Percentiles rank a stretch among this genome's conserved stretches.
phyloP scores from a whole-genome alignment of 305 asterid genomes.

The Euphrasia arctica region DNA sequence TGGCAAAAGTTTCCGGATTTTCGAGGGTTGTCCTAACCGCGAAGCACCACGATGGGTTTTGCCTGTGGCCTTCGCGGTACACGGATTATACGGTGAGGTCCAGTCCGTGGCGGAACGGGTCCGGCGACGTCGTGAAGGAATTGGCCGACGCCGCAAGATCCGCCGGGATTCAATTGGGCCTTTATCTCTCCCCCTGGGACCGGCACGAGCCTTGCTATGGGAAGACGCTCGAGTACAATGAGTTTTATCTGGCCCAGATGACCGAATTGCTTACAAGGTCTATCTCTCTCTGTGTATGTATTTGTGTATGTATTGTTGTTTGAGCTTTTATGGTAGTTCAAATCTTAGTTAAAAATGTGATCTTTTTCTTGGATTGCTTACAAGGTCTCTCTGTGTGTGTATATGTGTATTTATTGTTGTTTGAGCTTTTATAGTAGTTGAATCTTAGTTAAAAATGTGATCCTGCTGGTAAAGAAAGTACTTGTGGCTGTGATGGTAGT shows the following conservation, averaged over 20 bases:
- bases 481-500: conserved; percentile 4
- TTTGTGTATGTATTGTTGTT: not conserved
- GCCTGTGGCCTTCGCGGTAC: conserved; percentile 87
- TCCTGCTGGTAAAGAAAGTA: not conserved
- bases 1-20: conserved; percentile 72
- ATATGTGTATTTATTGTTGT: not conserved
- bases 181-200: conserved; percentile 99
- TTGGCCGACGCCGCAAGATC: conserved; percentile 61
- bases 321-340: no score
- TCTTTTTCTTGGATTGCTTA: no score
- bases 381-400: not conserved
- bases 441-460: conserved; percentile 10
- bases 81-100: conserved; percentile 85
- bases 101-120: conserved; percentile 80
- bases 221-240: conserved; percentile 68
- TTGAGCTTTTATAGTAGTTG: no score
- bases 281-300: not conserved
- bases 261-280: conserved; percentile 85
- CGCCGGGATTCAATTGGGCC: conserved; percentile 65
- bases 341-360: no score
- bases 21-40: conserved; percentile 63
- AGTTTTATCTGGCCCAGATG: conserved; percentile 88
- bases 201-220: conserved; percentile 81
- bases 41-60: conserved; percentile 94
- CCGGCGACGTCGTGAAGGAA: conserved; percentile 70